Evolutionary conservation across 78 protist genomes (phyloP).

Genomic region (Diacronema lutheri): DNA sequence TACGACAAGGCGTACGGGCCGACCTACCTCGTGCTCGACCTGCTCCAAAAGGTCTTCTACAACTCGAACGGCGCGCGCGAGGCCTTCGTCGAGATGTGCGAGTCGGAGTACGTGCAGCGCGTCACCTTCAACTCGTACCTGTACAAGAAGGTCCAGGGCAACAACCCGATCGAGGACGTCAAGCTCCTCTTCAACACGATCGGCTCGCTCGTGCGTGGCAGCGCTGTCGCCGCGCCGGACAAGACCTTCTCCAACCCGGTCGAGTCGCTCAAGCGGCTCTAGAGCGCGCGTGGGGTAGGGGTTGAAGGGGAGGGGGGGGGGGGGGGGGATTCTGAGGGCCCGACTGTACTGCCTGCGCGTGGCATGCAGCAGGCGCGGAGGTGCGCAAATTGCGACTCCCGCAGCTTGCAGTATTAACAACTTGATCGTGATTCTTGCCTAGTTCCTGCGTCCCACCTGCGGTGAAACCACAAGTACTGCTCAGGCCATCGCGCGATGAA

Average conservation of each 20-base stretch:
- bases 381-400: too few species aligned
- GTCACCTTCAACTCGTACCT: conserved; percentile 53
- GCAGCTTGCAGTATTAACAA: too few species aligned
- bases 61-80: conserved; percentile 49
- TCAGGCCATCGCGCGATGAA: too few species aligned
- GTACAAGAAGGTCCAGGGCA: conserved; percentile 33
- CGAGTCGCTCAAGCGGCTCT: conserved; percentile 43
- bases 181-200: conserved; percentile 51
- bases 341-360: background rate
- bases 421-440: too few species aligned
- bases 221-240: conserved; percentile 21
- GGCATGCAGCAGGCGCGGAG: too few species aligned
- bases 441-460: too few species aligned
- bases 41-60: conserved; percentile 49
- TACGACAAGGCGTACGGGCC: conserved; percentile 28
- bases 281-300: background rate
- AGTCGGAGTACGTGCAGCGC: conserved; percentile 47
- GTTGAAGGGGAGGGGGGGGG: background rate
- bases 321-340: too few species aligned
- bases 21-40: conserved; percentile 41
- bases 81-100: conserved; percentile 55
- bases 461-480: too few species aligned
- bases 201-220: conserved; percentile 10
- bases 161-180: conserved; percentile 33
- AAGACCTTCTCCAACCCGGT: conserved; percentile 38